phyloP scores from a whole-genome alignment of 352 stramenopile genomes.

The Phytophthora tubulina region DNA sequence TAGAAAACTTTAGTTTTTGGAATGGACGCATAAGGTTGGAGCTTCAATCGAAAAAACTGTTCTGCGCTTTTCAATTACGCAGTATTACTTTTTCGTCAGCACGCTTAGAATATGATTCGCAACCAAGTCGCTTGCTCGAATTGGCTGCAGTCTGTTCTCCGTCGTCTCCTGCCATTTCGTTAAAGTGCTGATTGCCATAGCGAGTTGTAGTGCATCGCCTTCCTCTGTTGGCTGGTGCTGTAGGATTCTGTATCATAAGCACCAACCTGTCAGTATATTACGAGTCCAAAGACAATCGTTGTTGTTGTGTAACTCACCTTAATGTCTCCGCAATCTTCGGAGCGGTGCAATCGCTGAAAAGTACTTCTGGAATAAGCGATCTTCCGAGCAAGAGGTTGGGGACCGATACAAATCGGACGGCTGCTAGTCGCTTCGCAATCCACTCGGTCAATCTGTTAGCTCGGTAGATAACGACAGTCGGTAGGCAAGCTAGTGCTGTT shows the following conservation, averaged over 20 bases:
- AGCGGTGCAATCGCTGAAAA: slow-evolving; percentile 68
- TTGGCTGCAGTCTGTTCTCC: slow-evolving; percentile 8
- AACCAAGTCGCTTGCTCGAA: slow-evolving; percentile 59
- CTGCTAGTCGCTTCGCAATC: slow-evolving; percentile 57
- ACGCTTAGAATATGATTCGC: slow-evolving; percentile 46
- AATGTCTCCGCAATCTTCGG: slow-evolving; percentile 49
- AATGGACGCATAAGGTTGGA: too few relatives aligned
- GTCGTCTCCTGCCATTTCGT: slow-evolving; percentile 32
- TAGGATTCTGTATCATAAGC: slow-evolving; percentile 24
- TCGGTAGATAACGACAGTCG: slow-evolving; percentile 79
- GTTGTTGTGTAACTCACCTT: slow-evolving; percentile 19
- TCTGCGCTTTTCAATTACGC: neutral
- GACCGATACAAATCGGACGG: slow-evolving; percentile 80
- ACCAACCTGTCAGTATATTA: slow-evolving; percentile 2
- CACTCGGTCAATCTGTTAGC: slow-evolving; percentile 71
- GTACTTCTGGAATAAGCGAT: slow-evolving; percentile 65
- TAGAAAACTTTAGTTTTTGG: too few relatives aligned
- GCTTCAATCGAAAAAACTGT: neutral
- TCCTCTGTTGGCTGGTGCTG: slow-evolving; percentile 1
- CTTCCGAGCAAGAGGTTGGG: slow-evolving; percentile 74
- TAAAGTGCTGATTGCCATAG: slow-evolving; percentile 49
- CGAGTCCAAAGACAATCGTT: neutral
- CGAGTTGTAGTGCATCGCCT: slow-evolving; percentile 24
- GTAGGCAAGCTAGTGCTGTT: slow-evolving; percentile 57
- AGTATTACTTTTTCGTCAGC: slow-evolving; percentile 21